Base-by-base conservation (phyloP, 371 early-diverging fungal species). In the Mucor irregularis region DNA sequence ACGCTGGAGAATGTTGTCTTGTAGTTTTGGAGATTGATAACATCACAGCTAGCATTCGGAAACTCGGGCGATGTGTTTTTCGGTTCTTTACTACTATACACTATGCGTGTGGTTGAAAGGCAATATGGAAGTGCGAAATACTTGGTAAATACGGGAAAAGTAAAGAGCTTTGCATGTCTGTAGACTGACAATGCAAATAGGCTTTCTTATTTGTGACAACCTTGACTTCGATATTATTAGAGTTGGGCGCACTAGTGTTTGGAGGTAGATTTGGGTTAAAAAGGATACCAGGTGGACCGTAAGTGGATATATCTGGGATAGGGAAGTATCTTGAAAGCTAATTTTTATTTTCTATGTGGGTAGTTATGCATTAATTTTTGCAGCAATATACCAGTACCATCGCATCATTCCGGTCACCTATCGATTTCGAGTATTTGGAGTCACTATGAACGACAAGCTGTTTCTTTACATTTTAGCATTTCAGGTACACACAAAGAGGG, bases 41-140 rank as follows among this genome's bases (percentile, higher is more conserved):
- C 81, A 1, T 78, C 81, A 5, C 88, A 86, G 24, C 60, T 76
- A 29, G 83, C 76, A 10, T 91, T 89, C 59, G 65, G 77, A 5
- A 86, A 70, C 38, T 85, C 88, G 9, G 73, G 84, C 0, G 89
- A 89, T 57, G 64, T 90, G 22, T 78, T 91, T 13, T 85, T 87
- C 51, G 89, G 87, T 9, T 69, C 83, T 19, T 52, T 88, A 8
- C 56, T 91, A 34, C 43, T 85, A 13, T 87, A 90, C 62, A 76
- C 86, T 16, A 74, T 88, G 61, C 82, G 90, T 22, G 70, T 84
- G 17, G 75, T 90, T 29, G 91, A 91, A 62, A 86, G 90, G 35
- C 86, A 82, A 21, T 90, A 81, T 73, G 88, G 89, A 14, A 78
- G 84, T 22, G 61, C 75, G 14, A 90, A 90, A 69, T 91, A 84